These are phyloP conservation scores for Diutina pseudorugosa DNA, from an alignment of 1,139 yeast species.

Conservation along the genomic window DNA sequence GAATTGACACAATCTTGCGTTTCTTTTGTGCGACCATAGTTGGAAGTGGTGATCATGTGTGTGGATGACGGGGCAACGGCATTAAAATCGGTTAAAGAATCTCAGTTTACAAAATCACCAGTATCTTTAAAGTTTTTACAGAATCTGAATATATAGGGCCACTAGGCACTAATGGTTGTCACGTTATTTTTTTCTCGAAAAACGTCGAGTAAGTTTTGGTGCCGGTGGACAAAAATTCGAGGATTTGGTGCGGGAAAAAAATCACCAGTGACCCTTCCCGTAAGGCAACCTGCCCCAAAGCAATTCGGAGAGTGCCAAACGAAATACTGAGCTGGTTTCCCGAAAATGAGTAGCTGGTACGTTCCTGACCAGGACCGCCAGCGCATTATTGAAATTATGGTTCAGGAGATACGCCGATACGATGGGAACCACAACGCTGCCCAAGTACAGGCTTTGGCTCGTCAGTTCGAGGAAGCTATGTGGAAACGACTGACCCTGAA, in stretches of 20 bases:
- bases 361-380: slow-evolving; percentile 1
- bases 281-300: neutral
- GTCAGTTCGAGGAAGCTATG: neutral
- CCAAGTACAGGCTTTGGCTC: neutral
- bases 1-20: neutral
- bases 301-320: neutral
- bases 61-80: neutral
- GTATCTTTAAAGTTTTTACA: too few relatives aligned
- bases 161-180: too few relatives aligned
- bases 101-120: too few relatives aligned
- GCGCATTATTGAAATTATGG: neutral
- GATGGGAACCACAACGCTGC: neutral
- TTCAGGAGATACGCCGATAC: neutral
- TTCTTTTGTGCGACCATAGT: neutral
- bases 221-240: slow-evolving; percentile 2
- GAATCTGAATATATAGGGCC: too few relatives aligned
- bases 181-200: neutral
- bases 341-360: neutral
- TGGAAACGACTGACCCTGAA: slow-evolving; percentile 1
- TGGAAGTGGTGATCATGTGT: neutral
- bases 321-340: neutral
- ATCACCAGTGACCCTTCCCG: slow-evolving; percentile 1
- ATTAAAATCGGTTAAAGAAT: neutral
- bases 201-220: neutral
- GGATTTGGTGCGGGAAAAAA: neutral